A percentile compares a stretch with the other conserved stretches of the same genome.
Conservation (phyloP, 2,329 filamentous ascomycete genomes). For the Ascochyta fabae region DNA sequence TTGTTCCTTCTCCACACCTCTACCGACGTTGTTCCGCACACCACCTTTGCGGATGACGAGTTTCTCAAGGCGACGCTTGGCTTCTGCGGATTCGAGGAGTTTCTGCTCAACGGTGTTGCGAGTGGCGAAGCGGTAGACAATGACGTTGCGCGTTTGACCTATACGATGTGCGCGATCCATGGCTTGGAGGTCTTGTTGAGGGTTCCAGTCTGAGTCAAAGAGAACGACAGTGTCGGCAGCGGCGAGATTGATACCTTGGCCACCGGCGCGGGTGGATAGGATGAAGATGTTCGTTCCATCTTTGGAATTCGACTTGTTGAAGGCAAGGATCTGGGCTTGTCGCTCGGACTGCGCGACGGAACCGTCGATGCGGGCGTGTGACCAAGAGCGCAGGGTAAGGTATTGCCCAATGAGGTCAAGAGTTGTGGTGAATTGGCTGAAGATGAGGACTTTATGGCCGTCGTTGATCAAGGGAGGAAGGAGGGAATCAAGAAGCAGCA, state of each 20-base stretch:
- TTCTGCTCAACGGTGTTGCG: conserved; percentile 91
- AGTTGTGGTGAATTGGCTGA: conserved; percentile 95
- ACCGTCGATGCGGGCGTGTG: conserved; percentile 88
- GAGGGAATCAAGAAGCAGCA: conserved; percentile 89
- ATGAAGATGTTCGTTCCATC: conserved; percentile 72
- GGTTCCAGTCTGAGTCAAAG: conserved; percentile 93
- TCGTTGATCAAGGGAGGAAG: conserved; percentile 75
- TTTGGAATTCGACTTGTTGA: conserved; percentile 50
- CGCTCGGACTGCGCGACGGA: conserved; percentile 73
- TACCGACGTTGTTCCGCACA: conserved; percentile 64
- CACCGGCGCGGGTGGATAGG: conserved; percentile 87
- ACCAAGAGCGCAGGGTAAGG: conserved; percentile 79
- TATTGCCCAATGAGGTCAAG: conserved; percentile 91
- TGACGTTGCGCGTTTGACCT: conserved; percentile 87
- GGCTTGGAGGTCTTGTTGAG: conserved; percentile 94
- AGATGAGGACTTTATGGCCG: conserved; percentile 91
- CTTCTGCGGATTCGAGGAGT: conserved; percentile 84
- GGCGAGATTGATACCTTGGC: conserved; percentile 93
- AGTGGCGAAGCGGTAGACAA: conserved; percentile 92
- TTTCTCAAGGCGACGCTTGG: conserved; percentile 90
- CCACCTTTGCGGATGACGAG: conserved; percentile 91
- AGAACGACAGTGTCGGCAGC: conserved; percentile 91
- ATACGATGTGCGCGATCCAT: conserved; percentile 96
- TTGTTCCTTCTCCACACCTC: conserved; percentile 46
- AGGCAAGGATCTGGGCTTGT: conserved; percentile 57